These are phyloP conservation scores for Aphanomyces stellatus DNA, from an alignment of 352 stramenopile genomes.

Conservation along the genomic window DNA sequence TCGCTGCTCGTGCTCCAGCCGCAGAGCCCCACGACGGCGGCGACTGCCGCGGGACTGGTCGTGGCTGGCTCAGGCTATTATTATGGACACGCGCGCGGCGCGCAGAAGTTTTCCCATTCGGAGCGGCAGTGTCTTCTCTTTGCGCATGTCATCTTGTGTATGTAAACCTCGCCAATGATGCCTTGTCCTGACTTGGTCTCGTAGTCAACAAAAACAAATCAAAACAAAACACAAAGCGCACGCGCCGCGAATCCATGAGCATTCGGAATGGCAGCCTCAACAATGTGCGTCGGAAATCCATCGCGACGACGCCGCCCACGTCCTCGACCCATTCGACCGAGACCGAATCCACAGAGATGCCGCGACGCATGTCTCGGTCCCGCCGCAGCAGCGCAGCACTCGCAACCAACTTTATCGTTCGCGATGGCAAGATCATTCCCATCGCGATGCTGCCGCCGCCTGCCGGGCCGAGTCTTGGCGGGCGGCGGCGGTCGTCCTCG, in stretches of 20 bases:
- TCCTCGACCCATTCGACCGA: background rate
- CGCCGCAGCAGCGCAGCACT: background rate
- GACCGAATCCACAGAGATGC: background rate
- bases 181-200: background rate
- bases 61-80: background rate
- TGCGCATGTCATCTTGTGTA: conserved; percentile 8
- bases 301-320: background rate
- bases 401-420: background rate
- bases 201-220: conserved; percentile 5
- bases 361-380: background rate
- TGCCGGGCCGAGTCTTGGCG: no score
- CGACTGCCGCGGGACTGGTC: background rate
- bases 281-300: background rate
- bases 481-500: background rate
- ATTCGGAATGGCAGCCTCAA: background rate
- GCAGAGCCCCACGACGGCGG: background rate
- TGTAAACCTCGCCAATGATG: background rate
- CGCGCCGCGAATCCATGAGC: background rate
- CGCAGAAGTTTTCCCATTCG: background rate
- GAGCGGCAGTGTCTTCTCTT: background rate
- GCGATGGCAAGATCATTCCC: background rate
- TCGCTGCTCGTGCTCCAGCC: background rate
- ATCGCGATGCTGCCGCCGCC: background rate
- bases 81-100: background rate
- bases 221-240: background rate